A percentile compares a stretch with the other conserved stretches of the same genome.
Conservation (phyloP, 306 rosid genomes). For the Prunus mira region DNA sequence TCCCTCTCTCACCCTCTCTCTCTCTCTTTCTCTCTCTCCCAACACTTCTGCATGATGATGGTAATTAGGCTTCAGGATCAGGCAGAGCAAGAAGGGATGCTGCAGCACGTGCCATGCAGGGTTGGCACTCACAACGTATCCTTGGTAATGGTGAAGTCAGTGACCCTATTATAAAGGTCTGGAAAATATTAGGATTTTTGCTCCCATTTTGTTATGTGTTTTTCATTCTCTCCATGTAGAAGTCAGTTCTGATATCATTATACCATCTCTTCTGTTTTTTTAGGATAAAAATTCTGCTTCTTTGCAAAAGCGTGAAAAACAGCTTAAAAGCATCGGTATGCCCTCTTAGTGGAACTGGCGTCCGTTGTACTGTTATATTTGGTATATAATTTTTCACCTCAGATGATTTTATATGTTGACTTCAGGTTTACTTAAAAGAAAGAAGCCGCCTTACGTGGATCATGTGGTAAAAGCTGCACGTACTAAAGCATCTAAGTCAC, state of each 20-base stretch:
- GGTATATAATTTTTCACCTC: constrained; percentile 21
- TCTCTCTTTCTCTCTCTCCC: not conserved
- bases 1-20: not conserved
- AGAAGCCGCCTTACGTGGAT: constrained; percentile 74
- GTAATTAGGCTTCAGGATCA: constrained; percentile 66
- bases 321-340: constrained; percentile 86
- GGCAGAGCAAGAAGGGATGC: constrained; percentile 98
- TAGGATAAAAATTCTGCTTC: constrained; percentile 75
- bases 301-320: constrained; percentile 90
- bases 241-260: constrained; percentile 17
- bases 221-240: not conserved
- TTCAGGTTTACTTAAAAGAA: constrained; percentile 78
- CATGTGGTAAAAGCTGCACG: constrained; percentile 68
- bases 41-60: not conserved
- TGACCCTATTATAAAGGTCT: constrained; percentile 91
- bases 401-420: constrained; percentile 19
- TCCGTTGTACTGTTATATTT: constrained; percentile 3
- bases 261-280: constrained; percentile 20
- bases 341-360: constrained; percentile 18
- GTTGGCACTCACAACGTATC: constrained; percentile 98
- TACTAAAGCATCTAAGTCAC: constrained; percentile 72
- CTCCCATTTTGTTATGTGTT: constrained; percentile 18
- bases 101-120: constrained; percentile 99
- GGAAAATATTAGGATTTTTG: constrained; percentile 24
- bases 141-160: constrained; percentile 95